Base-by-base conservation (phyloP, 768 basidiomycete species). In the Lactarius akahatsu region DNA sequence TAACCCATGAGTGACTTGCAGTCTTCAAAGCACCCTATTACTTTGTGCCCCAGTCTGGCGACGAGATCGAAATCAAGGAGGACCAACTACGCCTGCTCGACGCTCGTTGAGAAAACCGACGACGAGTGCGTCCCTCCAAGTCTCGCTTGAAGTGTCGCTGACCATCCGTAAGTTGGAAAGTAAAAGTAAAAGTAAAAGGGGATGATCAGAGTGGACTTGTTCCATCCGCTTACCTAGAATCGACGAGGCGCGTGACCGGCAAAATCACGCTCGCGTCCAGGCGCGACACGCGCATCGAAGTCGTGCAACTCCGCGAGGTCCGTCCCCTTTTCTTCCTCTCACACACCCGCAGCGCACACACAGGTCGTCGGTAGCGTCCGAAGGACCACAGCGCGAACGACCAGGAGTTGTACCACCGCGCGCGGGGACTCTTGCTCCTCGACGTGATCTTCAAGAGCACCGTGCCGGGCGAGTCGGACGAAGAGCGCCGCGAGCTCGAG, bases 191-290 rank as follows among this genome's bases (percentile, higher is more conserved):
- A 79, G 75, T 90, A 64, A 96, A 90, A 77, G 81, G 82, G n/a
- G 87, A 90, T n/a, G 82, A 80, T 47, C 84, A 86, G 13, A 78
- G 82, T n/a, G 93, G 93, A 7, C 82, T 95, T 20, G 85, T 95
- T 55, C 93, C 93, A 7, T 85, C 92, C 50, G 92, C 91, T 50
- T 95, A 94, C 72, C 86, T 94, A 57, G 93, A 95, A 76, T 88
- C 85, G 77, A 93, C 91, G 52, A 65, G 85, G 90, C 91, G 2
- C 73, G 84, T 98, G 67, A 96, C 93, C 2, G 94, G 94, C 57
- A 96, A 94, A 81, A 94, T 97, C 74, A 85, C 98, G 79, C 86
- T 98, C 34, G 96, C 96, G 7, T 96, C 96, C 30, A 98, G 97
- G 97, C 88, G 95, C 65, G 96, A 96, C 16, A 96, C 96, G 3